Base-by-base conservation (phyloP, 2,329 filamentous ascomycete genomes). In the Paecilomyces dactylethromorphus region DNA sequence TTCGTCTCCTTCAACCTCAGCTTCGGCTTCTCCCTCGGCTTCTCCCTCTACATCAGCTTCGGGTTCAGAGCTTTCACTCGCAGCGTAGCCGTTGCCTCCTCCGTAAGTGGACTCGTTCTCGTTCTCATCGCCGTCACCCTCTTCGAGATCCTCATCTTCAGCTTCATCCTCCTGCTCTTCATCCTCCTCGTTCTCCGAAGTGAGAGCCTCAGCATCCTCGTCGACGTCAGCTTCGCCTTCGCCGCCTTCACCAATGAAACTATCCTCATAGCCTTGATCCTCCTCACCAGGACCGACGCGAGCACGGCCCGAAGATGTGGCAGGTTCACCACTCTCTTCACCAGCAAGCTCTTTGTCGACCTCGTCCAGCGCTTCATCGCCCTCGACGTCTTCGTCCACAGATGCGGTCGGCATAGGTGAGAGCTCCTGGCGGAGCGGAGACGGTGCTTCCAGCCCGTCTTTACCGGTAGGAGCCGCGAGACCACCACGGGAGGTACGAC, bases 91-190 rank as follows among this genome's bases (percentile, higher is more conserved):
- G 58, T 72, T 69, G 53, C 65, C 65, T 3, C 68, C 69, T 21
- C 69, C 71, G 52, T 68, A 68, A 12, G 66, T 64, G 21, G 70
- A 71, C 4, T 68, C 68, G 52, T 73, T 71, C 22, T 74, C 71
- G 39, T 72, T 70, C 0, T 55, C 64, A n/a, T 67, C 68, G 18
- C 60, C 67, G 22, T 64, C 68, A 4, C 61, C 69, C 11, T 72
- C 71, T 11, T 70, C 71, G n/a, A 71, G 66, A 49, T 68, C 66
- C 13, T 80, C 75, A 5, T 76, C 74, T 22, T 68, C 67, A 32
- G 63, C 65, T 18, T 69, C 65, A 13, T 72, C 71, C 13, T 55
- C 58, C n/a, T 22, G 54, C 24, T 29, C 35, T n/a, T 45, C 35
- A 45, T 71, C 68, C 32, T 54, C 56, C 21, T 22, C 32, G 52